Conservation (phyloP, 306 rosid genomes). For the Cucumis hystrix region DNA sequence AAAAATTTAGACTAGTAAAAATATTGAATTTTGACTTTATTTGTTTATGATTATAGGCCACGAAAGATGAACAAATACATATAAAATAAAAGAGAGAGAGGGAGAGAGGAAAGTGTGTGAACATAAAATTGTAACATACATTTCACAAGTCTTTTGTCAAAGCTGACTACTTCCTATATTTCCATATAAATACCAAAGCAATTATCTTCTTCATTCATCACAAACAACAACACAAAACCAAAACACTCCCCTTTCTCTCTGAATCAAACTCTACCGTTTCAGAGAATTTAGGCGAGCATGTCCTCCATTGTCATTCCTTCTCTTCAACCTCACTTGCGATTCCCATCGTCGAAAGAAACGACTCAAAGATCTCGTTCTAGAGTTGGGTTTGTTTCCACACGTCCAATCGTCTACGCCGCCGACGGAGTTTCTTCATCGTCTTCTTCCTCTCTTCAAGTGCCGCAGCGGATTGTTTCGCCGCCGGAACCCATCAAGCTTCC, state of each 20-base stretch:
- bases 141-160: not conserved
- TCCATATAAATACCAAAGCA: not conserved
- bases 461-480: constrained; percentile 7
- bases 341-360: not conserved
- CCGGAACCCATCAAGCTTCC: constrained; percentile 27
- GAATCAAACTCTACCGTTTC: not conserved
- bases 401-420: not conserved
- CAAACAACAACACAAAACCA: not conserved
- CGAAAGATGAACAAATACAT: too few species aligned
- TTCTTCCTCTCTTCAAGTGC: constrained; percentile 2
- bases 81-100: too few species aligned
- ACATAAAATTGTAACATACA: not conserved
- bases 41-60: not conserved
- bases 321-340: not conserved
- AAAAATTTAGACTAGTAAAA: not conserved
- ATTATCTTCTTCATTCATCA: not conserved
- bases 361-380: not conserved
- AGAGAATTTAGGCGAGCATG: not conserved
- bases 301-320: not conserved
- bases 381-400: not conserved
- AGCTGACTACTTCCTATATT: not conserved
- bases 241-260: not conserved
- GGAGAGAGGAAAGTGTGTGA: not conserved
- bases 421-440: constrained; percentile 11
- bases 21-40: not conserved